These are phyloP conservation scores for Candida argentea DNA, from an alignment of 805 yeast genomes.

Conservation along the genomic window DNA sequence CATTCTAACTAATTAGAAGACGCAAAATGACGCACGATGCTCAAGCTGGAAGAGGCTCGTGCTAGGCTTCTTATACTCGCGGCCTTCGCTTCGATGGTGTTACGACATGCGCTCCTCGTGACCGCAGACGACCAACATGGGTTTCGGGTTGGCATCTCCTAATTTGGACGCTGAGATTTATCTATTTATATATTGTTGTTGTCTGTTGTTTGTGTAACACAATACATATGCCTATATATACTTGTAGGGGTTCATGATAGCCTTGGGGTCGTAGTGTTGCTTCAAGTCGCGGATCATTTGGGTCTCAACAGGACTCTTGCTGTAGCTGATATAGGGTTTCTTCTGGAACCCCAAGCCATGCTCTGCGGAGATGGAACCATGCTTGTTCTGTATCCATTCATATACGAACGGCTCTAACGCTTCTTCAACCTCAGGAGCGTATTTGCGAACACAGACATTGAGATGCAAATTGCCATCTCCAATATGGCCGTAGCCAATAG, in stretches of 20 bases:
- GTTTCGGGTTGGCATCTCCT: slow-evolving; percentile 1
- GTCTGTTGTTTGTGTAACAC: neutral
- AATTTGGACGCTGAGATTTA: slow-evolving; percentile 2
- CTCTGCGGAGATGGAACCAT: slow-evolving; percentile 93
- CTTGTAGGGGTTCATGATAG: slow-evolving; percentile 90
- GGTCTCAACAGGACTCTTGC: slow-evolving; percentile 67
- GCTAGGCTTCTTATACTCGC: too few relatives aligned
- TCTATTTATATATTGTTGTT: slow-evolving; percentile 1
- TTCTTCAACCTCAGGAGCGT: slow-evolving; percentile 67
- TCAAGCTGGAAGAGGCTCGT: too few relatives aligned
- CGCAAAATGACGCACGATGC: too few relatives aligned
- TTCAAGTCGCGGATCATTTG: slow-evolving; percentile 70
- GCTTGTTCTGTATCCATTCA: slow-evolving; percentile 65
- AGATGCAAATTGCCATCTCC: slow-evolving; percentile 97
- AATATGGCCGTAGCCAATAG: slow-evolving; percentile 95
- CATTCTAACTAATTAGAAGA: too few relatives aligned
- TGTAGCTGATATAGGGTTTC: slow-evolving; percentile 78
- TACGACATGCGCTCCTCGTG: too few relatives aligned
- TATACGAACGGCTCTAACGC: slow-evolving; percentile 90
- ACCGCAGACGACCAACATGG: too few relatives aligned
- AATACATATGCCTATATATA: slow-evolving; percentile 39
- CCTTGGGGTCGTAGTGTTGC: slow-evolving; percentile 79
- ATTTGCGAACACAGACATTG: slow-evolving; percentile 83
- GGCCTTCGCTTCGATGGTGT: too few relatives aligned
- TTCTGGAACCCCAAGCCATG: slow-evolving; percentile 97